These are phyloP conservation scores for Nannizzia gypsea DNA, from an alignment of 2,329 filamentous ascomycete genomes.

Conservation along the genomic window DNA sequence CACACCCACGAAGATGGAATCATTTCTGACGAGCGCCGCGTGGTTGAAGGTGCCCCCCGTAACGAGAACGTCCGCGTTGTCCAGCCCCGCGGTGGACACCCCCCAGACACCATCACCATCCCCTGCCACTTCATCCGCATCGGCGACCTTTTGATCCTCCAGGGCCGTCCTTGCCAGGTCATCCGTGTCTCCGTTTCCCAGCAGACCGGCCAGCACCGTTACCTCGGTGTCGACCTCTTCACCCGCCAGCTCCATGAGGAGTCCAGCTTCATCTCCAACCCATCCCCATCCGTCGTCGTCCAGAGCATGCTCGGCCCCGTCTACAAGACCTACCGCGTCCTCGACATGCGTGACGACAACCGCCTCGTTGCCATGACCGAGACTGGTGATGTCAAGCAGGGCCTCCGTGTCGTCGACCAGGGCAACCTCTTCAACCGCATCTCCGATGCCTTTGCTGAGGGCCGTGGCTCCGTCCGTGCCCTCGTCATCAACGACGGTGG, in stretches of 20 bases:
- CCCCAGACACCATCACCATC: constrained; percentile 85
- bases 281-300: constrained; percentile 87
- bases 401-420: constrained; percentile 86
- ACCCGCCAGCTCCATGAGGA: constrained; percentile 99
- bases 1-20: constrained; percentile 23
- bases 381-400: constrained; percentile 96
- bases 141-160: constrained; percentile 95
- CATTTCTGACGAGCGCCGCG: constrained; percentile 34
- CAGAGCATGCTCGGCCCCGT: constrained; percentile 99
- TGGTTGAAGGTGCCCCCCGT: constrained; percentile 29
- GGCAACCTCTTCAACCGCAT: constrained; percentile 76
- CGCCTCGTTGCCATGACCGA: constrained; percentile 93
- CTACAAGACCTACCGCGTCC: constrained; percentile 99
- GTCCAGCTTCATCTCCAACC: constrained; percentile 95
- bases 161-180: constrained; percentile 98
- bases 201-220: constrained; percentile 98
- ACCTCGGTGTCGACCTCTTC: constrained; percentile 99
- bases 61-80: constrained; percentile 41
- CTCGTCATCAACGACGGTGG: constrained; percentile 91
- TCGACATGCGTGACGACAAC: constrained; percentile 82
- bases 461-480: constrained; percentile 85
- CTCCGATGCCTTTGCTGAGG: constrained; percentile 71
- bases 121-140: constrained; percentile 99
- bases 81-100: constrained; percentile 38
- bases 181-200: constrained; percentile 98